Percentiles rank a stretch among this genome's conserved stretches.
phyloP scores from a whole-genome alignment of 768 basidiomycete species.

The Fistulinella prunicolor region DNA sequence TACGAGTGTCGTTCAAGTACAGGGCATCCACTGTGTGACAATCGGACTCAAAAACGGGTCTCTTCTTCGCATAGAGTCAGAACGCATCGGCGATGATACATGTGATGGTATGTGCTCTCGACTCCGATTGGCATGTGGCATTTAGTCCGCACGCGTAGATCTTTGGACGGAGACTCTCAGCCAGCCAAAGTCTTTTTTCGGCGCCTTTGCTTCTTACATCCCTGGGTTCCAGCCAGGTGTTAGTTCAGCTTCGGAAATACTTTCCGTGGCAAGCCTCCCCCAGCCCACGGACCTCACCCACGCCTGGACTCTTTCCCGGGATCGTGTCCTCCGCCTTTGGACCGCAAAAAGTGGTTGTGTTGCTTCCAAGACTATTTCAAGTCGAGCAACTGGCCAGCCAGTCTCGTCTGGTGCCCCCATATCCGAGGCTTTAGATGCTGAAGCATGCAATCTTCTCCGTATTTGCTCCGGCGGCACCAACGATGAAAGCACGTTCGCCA shows the following conservation, averaged over 20 bases:
- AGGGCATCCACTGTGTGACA: slow-evolving; percentile 64
- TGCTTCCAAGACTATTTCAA: slow-evolving; percentile 54
- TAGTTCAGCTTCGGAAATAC: slow-evolving; percentile 54
- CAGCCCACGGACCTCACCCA: slow-evolving; percentile 74
- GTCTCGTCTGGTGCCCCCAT: slow-evolving; percentile 31
- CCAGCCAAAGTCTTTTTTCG: slow-evolving; percentile 65
- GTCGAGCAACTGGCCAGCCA: slow-evolving; percentile 32
- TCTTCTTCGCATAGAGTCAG: slow-evolving; percentile 67
- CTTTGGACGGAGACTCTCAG: slow-evolving; percentile 67
- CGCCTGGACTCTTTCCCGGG: slow-evolving; percentile 84
- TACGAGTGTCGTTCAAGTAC: slow-evolving; percentile 56
- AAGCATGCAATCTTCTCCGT: slow-evolving; percentile 60
- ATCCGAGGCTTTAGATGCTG: slow-evolving; percentile 54
- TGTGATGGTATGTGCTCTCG: slow-evolving; percentile 51
- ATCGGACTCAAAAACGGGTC: slow-evolving; percentile 59
- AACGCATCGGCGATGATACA: slow-evolving; percentile 50
- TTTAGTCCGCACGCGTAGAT: slow-evolving; percentile 41
- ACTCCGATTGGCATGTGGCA: slow-evolving; percentile 3
- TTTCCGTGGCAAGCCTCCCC: slow-evolving; percentile 70
- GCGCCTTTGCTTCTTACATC: slow-evolving; percentile 63
- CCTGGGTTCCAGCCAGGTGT: slow-evolving; percentile 47
- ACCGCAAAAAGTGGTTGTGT: slow-evolving; percentile 71
- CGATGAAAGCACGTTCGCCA: slow-evolving; percentile 55
- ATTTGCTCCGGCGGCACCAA: slow-evolving; percentile 50
- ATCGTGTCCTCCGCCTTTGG: slow-evolving; percentile 84